Evolutionary conservation across 495 filamentous ascomycete species (phyloP).

Genomic region (Hypomontagnella monticulosa): DNA sequence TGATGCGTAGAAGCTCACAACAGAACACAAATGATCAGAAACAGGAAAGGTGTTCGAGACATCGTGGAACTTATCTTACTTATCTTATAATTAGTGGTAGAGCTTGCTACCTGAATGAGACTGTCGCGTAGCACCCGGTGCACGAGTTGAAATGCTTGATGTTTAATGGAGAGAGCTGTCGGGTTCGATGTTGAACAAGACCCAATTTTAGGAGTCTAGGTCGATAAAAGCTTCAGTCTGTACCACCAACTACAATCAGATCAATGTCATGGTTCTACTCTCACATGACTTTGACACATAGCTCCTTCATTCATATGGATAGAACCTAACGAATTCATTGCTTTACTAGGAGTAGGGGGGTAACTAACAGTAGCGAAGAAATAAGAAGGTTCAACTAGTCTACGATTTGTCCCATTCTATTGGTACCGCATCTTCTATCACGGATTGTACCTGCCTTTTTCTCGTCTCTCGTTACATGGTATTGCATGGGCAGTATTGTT

Average conservation of each 20-base stretch:
- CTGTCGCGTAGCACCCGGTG: slow-evolving; percentile 31
- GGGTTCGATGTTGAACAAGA: slow-evolving; percentile 10
- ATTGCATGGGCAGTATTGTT: slow-evolving; percentile 18
- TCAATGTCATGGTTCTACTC: slow-evolving; percentile 17
- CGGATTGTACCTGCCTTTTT: slow-evolving; percentile 14
- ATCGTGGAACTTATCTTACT: slow-evolving; percentile 29
- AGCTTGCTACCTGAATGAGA: slow-evolving; percentile 20
- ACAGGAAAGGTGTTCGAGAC: slow-evolving; percentile 18
- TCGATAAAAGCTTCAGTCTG: slow-evolving; percentile 9
- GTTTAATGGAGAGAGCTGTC: too few relatives aligned
- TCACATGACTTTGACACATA: background rate
- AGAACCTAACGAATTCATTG: background rate
- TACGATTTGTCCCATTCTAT: slow-evolving; percentile 2
- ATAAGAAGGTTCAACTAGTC: slow-evolving; percentile 22
- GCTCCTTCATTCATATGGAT: too few relatives aligned
- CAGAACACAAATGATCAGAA: slow-evolving; percentile 9
- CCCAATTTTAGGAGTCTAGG: background rate
- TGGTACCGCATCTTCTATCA: slow-evolving; percentile 13
- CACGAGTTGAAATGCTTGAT: background rate
- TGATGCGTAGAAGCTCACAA: slow-evolving; percentile 10
- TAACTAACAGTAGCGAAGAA: background rate
- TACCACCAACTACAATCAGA: slow-evolving; percentile 14
- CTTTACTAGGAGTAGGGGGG: background rate
- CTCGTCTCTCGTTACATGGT: slow-evolving; percentile 1
- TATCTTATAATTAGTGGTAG: slow-evolving; percentile 21